Evolutionary conservation across 192 early-diverging fungal species (phyloP).

Genomic region (Haplosporangium gracile): DNA sequence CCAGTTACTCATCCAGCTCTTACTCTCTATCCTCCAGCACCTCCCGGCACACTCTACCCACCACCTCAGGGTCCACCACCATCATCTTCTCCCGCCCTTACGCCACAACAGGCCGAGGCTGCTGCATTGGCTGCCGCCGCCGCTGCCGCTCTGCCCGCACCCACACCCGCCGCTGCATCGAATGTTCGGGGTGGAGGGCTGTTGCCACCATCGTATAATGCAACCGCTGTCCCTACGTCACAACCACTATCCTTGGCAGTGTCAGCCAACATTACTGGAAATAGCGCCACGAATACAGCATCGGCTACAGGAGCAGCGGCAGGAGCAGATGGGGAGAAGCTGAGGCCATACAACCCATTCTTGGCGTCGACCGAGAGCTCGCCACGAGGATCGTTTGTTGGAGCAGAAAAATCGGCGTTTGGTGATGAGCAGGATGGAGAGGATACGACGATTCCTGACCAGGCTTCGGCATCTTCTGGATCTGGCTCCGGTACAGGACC

Average conservation of each 20-base stretch:
- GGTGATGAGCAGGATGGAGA: conserved; percentile 14
- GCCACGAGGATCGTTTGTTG: conserved; percentile 5
- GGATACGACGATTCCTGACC: background rate
- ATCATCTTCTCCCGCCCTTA: background rate
- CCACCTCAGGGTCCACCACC: conserved; percentile 19
- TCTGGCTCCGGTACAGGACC: conserved; percentile 8
- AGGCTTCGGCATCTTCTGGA: conserved; percentile 13
- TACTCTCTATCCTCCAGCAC: background rate
- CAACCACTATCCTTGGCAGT: background rate
- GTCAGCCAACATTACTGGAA: background rate
- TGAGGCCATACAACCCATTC: background rate
- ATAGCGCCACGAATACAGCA: background rate
- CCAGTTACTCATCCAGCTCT: background rate
- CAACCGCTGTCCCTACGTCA: background rate
- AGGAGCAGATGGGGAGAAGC: background rate
- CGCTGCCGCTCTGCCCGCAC: conserved; percentile 10
- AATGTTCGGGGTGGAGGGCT: background rate
- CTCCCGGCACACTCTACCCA: conserved; percentile 8
- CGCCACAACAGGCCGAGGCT: conserved; percentile 18
- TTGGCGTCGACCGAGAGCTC: background rate
- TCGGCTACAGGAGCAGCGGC: background rate
- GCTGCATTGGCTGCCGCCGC: conserved; percentile 17
- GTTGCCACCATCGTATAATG: conserved; percentile 17
- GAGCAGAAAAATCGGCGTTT: conserved; percentile 1
- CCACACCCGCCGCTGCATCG: background rate